phyloP scores from a whole-genome alignment of 306 rosid species.

The Corylus avellana region DNA sequence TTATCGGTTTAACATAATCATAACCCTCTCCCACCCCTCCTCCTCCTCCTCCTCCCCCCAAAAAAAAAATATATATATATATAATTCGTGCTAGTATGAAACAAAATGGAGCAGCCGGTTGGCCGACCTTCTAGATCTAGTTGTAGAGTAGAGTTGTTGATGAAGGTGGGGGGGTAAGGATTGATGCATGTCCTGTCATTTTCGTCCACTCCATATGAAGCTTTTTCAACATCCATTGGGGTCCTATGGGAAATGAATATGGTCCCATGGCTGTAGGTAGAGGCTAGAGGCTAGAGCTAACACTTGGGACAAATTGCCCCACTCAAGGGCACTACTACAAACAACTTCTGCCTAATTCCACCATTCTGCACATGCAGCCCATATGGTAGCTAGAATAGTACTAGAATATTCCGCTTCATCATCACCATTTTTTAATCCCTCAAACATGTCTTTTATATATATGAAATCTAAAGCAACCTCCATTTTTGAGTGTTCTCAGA shows the following conservation, averaged over 20 bases:
- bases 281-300: conserved; percentile 5
- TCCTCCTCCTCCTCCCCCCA: too few species aligned
- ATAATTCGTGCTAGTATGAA: conserved; percentile 19
- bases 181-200: conserved; percentile 37
- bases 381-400: not conserved
- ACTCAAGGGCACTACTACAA: conserved; percentile 25
- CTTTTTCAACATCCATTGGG: conserved; percentile 34
- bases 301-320: conserved; percentile 30
- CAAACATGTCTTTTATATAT: not conserved
- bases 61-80: not conserved
- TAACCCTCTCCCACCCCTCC: too few species aligned
- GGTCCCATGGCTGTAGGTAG: conserved; percentile 32
- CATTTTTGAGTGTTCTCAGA: conserved; percentile 14
- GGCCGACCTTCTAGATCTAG: conserved; percentile 7
- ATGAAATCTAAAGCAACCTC: not conserved
- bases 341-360: conserved; percentile 43
- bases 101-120: conserved; percentile 38
- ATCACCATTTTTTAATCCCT: not conserved
- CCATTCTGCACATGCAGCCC: conserved; percentile 42
- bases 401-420: not conserved
- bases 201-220: conserved; percentile 35
- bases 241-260: conserved; percentile 34
- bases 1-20: too few species aligned
- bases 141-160: conserved; percentile 21
- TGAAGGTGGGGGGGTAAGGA: conserved; percentile 31